A percentile compares a stretch with the other conserved stretches of the same genome.
Conservation (phyloP, 805 yeast species). For the Saturnispora saitoi region DNA sequence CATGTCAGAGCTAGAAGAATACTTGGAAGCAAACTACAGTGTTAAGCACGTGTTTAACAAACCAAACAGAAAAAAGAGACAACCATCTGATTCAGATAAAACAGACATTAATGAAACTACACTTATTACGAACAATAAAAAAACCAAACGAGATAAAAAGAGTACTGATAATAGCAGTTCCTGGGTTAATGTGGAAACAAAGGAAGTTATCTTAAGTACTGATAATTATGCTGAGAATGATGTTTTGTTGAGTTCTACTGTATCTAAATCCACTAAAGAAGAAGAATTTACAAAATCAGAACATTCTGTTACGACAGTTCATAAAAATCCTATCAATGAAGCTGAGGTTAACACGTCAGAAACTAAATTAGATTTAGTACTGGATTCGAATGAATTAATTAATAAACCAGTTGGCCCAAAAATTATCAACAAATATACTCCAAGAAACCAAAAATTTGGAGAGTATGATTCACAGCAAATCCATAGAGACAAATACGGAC, state of each 20-base stretch:
- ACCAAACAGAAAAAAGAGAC: not conserved
- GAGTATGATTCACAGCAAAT: constrained; percentile 1
- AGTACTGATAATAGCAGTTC: not conserved
- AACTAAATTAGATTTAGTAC: too few species aligned
- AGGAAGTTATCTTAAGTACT: not conserved
- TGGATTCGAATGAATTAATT: not conserved
- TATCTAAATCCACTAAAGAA: too few species aligned
- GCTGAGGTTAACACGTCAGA: not conserved
- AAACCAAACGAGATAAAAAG: not conserved
- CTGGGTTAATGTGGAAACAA: not conserved
- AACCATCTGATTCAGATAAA: not conserved
- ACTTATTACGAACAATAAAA: too few species aligned
- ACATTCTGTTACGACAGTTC: not conserved
- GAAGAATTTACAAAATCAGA: not conserved
- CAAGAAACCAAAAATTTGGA: constrained; percentile 5
- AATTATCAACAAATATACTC: not conserved
- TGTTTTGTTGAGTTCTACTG: too few species aligned
- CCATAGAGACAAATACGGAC: constrained; percentile 4
- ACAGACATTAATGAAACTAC: not conserved
- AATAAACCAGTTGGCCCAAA: not conserved
- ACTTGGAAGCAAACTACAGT: constrained; percentile 7
- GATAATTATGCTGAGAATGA: not conserved
- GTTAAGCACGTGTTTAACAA: not conserved
- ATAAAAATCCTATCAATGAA: not conserved
- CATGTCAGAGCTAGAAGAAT: constrained; percentile 4